These are phyloP conservation scores for Primulina tabacum DNA, from an alignment of 257 asterid genomes.

Conservation along the genomic window DNA sequence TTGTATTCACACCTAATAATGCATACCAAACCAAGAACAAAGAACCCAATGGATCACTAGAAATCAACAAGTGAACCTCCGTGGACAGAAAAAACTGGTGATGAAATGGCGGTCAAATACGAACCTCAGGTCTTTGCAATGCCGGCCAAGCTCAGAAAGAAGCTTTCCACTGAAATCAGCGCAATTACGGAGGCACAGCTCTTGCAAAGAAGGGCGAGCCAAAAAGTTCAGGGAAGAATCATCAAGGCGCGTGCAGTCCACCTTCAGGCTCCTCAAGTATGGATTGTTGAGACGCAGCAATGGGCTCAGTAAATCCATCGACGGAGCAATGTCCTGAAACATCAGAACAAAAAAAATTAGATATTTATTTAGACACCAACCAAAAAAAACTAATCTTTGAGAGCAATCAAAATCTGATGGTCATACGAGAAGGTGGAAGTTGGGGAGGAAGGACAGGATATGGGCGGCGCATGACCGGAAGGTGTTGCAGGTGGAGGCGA, in stretches of 20 bases:
- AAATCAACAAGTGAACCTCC: background rate
- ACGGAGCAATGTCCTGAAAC: slow-evolving; percentile 69
- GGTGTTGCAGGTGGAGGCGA: slow-evolving; percentile 79
- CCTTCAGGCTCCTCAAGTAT: slow-evolving; percentile 60
- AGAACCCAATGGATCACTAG: background rate
- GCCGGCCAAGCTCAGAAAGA: slow-evolving; percentile 64
- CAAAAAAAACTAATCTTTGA: background rate
- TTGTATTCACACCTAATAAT: slow-evolving; percentile 12
- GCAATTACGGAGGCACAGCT: slow-evolving; percentile 70
- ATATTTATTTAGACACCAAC: background rate
- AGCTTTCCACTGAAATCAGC: slow-evolving; percentile 71
- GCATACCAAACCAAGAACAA: background rate
- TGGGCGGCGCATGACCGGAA: slow-evolving; percentile 62
- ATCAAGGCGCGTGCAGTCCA: slow-evolving; percentile 81
- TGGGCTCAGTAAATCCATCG: slow-evolving; percentile 59
- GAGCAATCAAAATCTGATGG: slow-evolving; percentile 1
- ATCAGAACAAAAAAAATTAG: background rate
- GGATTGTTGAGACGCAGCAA: slow-evolving; percentile 62
- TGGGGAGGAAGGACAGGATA: slow-evolving; percentile 61
- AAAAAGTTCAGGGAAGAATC: slow-evolving; percentile 67
- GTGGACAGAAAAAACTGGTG: background rate
- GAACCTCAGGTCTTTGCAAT: slow-evolving; percentile 80
- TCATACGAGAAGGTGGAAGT: slow-evolving; percentile 71
- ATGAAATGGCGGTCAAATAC: slow-evolving; percentile 11
- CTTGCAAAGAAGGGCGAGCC: slow-evolving; percentile 64